Conservation (phyloP, 208 protist species). For the Trypanosomatidae sp. region DNA sequence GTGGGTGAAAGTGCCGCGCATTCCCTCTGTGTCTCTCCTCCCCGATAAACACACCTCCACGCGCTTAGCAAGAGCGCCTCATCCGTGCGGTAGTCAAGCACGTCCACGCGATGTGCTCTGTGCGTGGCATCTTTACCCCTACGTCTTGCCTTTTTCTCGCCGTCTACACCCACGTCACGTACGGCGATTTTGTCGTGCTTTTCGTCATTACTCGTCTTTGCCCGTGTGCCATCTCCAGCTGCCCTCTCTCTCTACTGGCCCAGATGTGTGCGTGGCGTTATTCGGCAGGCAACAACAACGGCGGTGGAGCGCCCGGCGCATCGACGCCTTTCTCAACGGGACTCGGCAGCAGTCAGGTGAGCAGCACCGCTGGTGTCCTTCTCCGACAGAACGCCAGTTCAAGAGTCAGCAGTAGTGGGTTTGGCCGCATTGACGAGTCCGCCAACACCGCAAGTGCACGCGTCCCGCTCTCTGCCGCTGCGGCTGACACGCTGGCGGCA, state of each 20-base stretch:
- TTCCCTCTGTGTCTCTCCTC: not conserved
- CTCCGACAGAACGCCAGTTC: conserved; percentile 47
- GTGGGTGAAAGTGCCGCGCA: not conserved
- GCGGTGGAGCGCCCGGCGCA: not conserved
- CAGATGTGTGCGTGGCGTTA: conserved; percentile 67
- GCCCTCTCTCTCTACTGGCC: not conserved
- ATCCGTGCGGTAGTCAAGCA: not conserved
- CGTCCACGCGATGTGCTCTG: not conserved
- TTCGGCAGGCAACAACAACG: conserved; percentile 22
- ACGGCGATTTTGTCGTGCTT: not conserved
- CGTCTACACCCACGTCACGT: not conserved
- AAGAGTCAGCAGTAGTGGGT: not conserved
- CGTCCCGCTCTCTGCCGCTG: conserved; percentile 10
- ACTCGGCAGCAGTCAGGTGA: not conserved
- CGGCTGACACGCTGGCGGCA: conserved; percentile 12
- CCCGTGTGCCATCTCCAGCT: not conserved
- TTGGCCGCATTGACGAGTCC: conserved; percentile 3
- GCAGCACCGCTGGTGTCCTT: conserved; percentile 47
- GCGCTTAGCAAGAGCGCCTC: not conserved
- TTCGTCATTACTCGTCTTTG: not conserved
- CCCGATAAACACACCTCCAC: not conserved
- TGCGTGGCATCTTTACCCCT: not conserved
- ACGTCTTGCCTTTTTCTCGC: not conserved
- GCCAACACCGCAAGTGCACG: not conserved
- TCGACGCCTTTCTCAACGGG: conserved; percentile 15